Percentiles rank a stretch among this genome's conserved stretches.
Conservation (phyloP, 371 early-diverging fungal species). For the Neoconidiobolus thromboides region DNA sequence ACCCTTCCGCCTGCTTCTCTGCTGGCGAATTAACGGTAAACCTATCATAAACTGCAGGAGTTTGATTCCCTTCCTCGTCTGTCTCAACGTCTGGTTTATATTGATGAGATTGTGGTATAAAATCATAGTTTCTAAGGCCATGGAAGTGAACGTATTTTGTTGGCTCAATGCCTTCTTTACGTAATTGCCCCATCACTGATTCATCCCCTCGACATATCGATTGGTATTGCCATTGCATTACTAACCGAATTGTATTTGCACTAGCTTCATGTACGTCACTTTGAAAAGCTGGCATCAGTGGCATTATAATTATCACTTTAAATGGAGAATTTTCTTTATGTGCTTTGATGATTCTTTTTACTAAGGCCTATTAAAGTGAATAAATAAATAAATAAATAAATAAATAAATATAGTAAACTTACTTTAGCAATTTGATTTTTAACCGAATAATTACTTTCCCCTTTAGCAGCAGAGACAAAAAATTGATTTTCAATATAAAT, state of each 20-base stretch:
- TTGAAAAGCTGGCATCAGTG: constrained; percentile 70
- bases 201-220: constrained; percentile 48
- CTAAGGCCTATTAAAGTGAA: constrained; percentile 27
- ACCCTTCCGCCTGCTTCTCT: background rate
- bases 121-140: constrained; percentile 44
- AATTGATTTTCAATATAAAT: constrained; percentile 95
- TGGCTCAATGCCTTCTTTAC: constrained; percentile 29
- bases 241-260: constrained; percentile 39
- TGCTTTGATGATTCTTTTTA: constrained; percentile 62
- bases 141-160: constrained; percentile 50
- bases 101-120: constrained; percentile 13
- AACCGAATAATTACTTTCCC: constrained; percentile 4
- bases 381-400: background rate
- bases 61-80: constrained; percentile 3
- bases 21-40: background rate
- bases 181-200: constrained; percentile 32
- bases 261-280: constrained; percentile 54
- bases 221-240: constrained; percentile 56
- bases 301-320: constrained; percentile 10
- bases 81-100: constrained; percentile 12
- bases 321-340: constrained; percentile 28
- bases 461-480: constrained; percentile 35
- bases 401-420: background rate
- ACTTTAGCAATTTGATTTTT: constrained; percentile 12
- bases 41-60: constrained; percentile 3